phyloP scores from a whole-genome alignment of 352 stramenopile genomes.

The Pythium folliculosum region DNA sequence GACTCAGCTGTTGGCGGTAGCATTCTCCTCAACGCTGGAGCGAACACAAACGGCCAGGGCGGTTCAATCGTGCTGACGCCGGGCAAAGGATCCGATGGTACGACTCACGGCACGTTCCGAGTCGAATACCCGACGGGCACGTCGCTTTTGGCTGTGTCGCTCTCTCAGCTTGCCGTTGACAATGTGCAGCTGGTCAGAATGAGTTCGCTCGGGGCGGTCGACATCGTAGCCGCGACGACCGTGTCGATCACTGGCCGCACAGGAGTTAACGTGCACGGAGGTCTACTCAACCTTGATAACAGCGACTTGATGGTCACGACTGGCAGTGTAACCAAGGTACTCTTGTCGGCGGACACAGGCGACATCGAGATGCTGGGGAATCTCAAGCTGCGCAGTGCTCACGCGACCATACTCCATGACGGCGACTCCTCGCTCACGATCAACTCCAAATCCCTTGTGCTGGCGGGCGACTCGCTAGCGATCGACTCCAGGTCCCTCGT shows the following conservation, averaged over 20 bases:
- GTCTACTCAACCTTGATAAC: constrained; percentile 20
- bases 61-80: constrained; percentile 46
- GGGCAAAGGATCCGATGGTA: constrained; percentile 32
- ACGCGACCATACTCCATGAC: constrained; percentile 34
- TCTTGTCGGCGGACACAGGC: constrained; percentile 27
- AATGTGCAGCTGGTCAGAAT: constrained; percentile 39
- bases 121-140: constrained; percentile 40
- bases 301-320: constrained; percentile 32
- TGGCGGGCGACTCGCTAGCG: constrained; percentile 4
- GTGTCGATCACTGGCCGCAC: constrained; percentile 41
- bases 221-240: constrained; percentile 30
- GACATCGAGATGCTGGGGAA: constrained; percentile 31
- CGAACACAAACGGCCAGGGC: constrained; percentile 36
- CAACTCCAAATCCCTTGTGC: constrained; percentile 23
- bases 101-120: constrained; percentile 37
- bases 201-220: constrained; percentile 34
- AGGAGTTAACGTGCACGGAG: constrained; percentile 30
- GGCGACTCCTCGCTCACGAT: constrained; percentile 41
- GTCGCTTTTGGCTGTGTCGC: constrained; percentile 35
- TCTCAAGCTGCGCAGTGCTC: constrained; percentile 27
- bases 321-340: constrained; percentile 15
- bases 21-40: constrained; percentile 41
- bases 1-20: constrained; percentile 22
- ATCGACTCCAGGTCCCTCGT: constrained; percentile 15
- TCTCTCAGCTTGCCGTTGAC: constrained; percentile 36